These are phyloP conservation scores for Xylaria sp. DNA, from an alignment of 2,329 filamentous ascomycete genomes.

Conservation along the genomic window DNA sequence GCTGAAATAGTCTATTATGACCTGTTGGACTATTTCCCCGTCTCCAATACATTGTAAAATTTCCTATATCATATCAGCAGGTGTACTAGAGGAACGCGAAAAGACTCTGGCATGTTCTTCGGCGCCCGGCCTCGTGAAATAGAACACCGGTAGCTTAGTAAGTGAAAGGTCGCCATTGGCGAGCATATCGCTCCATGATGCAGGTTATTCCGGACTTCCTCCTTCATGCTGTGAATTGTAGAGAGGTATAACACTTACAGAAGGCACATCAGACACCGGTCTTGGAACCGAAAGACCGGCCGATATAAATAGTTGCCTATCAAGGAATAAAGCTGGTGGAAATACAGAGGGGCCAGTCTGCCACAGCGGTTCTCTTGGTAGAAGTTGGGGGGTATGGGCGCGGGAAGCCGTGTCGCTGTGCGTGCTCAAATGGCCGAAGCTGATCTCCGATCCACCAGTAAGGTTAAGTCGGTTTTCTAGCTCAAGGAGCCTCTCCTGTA, in stretches of 20 bases:
- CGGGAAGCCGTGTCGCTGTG: slow-evolving; percentile 30
- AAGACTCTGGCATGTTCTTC: not conserved
- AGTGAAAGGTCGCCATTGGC: not conserved
- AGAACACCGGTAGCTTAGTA: not conserved
- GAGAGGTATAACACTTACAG: slow-evolving; percentile 28
- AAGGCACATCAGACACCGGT: slow-evolving; percentile 43
- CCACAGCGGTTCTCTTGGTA: slow-evolving; percentile 23
- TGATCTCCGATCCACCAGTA: slow-evolving; percentile 15
- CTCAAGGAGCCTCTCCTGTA: slow-evolving; percentile 42
- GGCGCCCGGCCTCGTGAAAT: not conserved
- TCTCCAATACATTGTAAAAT: slow-evolving; percentile 45
- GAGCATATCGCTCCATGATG: not conserved
- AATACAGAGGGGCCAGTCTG: slow-evolving; percentile 37
- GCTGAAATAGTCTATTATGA: slow-evolving; percentile 46
- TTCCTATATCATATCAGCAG: slow-evolving; percentile 34
- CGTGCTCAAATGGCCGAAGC: slow-evolving; percentile 15
- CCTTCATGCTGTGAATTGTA: not conserved
- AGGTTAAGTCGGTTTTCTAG: slow-evolving; percentile 34
- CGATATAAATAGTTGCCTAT: slow-evolving; percentile 43
- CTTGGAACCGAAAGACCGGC: slow-evolving; percentile 42
- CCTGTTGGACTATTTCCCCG: slow-evolving; percentile 40
- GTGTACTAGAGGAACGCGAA: not conserved
- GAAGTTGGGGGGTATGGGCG: slow-evolving; percentile 8
- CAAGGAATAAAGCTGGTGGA: slow-evolving; percentile 48
- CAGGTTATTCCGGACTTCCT: not conserved